phyloP scores from a whole-genome alignment of 2,329 filamentous ascomycete genomes.

The Cucurbitaria berberidis region DNA sequence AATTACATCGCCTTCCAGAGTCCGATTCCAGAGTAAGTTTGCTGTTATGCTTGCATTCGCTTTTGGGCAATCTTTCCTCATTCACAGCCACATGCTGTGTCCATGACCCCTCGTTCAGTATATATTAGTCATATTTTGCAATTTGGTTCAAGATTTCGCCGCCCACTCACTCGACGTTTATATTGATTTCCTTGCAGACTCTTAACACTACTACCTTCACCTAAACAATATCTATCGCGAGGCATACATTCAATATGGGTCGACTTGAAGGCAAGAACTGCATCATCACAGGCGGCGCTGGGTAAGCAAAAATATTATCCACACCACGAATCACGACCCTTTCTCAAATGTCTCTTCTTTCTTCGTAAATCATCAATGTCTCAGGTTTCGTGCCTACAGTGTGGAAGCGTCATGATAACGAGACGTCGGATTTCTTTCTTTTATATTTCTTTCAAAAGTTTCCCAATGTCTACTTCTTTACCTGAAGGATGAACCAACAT shows the following conservation, averaged over 20 bases:
- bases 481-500: neutral
- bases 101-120: constrained; percentile 25
- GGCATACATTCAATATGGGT: constrained; percentile 46
- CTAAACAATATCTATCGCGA: constrained; percentile 8
- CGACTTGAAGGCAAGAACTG: constrained; percentile 71
- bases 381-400: neutral
- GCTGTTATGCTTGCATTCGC: neutral
- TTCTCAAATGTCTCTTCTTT: neutral
- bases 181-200: constrained; percentile 18
- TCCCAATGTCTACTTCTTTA: neutral
- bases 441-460: neutral
- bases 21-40: constrained; percentile 9
- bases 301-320: constrained; percentile 62
- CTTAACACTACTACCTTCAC: constrained; percentile 3
- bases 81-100: constrained; percentile 13
- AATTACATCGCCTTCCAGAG: constrained; percentile 6
- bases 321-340: neutral
- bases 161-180: constrained; percentile 2
- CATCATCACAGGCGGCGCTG: constrained; percentile 83
- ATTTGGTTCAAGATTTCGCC: constrained; percentile 31
- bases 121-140: constrained; percentile 42
- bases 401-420: too few relatives aligned
- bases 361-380: neutral
- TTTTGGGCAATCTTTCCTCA: constrained; percentile 19
- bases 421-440: neutral